Conservation (phyloP, 495 filamentous ascomycete species). For the Cairneyella variabilis region DNA sequence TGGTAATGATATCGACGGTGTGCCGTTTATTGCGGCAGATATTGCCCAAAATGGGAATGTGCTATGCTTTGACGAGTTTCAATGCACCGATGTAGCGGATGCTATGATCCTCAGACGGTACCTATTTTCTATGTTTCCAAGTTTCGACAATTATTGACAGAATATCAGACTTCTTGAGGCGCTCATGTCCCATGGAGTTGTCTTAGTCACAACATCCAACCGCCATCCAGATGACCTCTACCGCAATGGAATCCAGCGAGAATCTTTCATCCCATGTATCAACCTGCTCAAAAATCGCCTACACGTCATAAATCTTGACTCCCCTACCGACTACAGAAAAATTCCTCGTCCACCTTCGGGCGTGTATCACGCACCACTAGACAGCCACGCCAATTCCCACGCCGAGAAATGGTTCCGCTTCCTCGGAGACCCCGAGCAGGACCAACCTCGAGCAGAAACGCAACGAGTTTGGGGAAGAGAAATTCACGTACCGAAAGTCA, state of each 20-base stretch:
- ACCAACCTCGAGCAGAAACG: slow-evolving; percentile 69
- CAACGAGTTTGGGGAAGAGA: slow-evolving; percentile 95
- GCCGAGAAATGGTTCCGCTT: slow-evolving; percentile 93
- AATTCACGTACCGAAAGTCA: slow-evolving; percentile 81
- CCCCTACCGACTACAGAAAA: slow-evolving; percentile 93
- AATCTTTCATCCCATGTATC: slow-evolving; percentile 94
- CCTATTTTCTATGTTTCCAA: too few relatives aligned
- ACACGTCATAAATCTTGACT: slow-evolving; percentile 89
- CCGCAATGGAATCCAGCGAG: slow-evolving; percentile 95
- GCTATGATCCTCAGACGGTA: slow-evolving; percentile 91
- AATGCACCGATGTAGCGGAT: slow-evolving; percentile 97
- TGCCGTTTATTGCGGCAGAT: slow-evolving; percentile 89
- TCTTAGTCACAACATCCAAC: slow-evolving; percentile 95
- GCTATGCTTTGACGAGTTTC: slow-evolving; percentile 97
- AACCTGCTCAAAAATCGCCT: slow-evolving; percentile 79
- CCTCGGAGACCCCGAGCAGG: slow-evolving; percentile 74
- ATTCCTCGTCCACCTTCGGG: slow-evolving; percentile 90
- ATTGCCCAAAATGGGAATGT: slow-evolving; percentile 83
- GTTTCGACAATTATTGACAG: slow-evolving; percentile 2
- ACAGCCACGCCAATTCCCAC: slow-evolving; percentile 70
- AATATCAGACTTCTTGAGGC: slow-evolving; percentile 68
- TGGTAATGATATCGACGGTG: slow-evolving; percentile 85
- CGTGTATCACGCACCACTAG: slow-evolving; percentile 83
- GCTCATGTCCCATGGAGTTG: slow-evolving; percentile 93
- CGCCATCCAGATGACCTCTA: slow-evolving; percentile 94